A percentile compares a stretch with the other conserved stretches of the same genome.
These are phyloP conservation scores for Erysimum cheiranthoides DNA, from an alignment of 345 rosid genomes.

Conservation along the genomic window DNA sequence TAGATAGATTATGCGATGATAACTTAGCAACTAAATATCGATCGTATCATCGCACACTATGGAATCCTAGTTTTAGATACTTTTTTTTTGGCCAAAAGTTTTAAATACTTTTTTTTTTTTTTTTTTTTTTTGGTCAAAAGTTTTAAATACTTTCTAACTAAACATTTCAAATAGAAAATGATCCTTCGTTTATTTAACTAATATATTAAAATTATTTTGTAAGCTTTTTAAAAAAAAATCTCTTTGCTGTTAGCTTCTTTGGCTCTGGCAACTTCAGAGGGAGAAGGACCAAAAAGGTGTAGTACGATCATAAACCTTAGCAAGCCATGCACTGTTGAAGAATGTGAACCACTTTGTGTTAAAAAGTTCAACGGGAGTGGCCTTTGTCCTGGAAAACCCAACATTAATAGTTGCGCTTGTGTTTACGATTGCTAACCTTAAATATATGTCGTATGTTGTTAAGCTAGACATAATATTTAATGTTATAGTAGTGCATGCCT, in stretches of 20 bases:
- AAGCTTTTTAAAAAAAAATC: not conserved
- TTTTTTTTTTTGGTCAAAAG: not conserved
- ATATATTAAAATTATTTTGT: not conserved
- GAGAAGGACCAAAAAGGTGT: conserved; percentile 2
- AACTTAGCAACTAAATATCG: not conserved
- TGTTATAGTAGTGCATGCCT: not conserved
- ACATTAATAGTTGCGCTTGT: conserved; percentile 4
- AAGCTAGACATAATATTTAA: not conserved
- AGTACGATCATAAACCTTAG: not conserved
- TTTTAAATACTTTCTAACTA: not conserved
- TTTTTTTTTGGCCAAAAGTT: not conserved
- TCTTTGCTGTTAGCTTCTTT: not conserved
- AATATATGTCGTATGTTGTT: not conserved
- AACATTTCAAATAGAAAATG: not conserved
- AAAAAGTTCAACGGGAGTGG: conserved; percentile 17
- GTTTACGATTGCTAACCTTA: conserved; percentile 6
- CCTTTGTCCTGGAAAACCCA: not conserved
- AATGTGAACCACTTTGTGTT: conserved; percentile 26
- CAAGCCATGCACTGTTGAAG: conserved; percentile 30
- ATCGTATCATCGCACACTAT: not conserved
- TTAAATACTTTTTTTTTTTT: not conserved
- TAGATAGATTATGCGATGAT: not conserved
- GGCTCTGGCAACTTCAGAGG: conserved; percentile 19
- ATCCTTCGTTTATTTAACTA: not conserved
- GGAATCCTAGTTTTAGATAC: not conserved